A percentile compares a stretch with the other conserved stretches of the same genome.
phyloP scores from a whole-genome alignment of 116 monocot genomes.

The Cymodocea nodosa region DNA sequence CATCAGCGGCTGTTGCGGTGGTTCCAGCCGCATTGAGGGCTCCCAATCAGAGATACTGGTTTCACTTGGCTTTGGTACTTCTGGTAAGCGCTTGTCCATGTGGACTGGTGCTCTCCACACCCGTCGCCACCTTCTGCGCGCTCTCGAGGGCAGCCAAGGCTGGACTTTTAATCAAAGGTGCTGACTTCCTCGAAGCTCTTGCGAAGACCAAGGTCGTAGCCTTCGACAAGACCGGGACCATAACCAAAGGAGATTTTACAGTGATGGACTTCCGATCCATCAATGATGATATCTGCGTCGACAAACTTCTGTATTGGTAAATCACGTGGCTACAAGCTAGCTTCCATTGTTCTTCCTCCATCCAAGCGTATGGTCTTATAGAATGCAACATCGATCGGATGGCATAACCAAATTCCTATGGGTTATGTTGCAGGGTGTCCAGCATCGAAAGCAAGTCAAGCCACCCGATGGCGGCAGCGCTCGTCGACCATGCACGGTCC shows the following conservation, averaged over 20 bases:
- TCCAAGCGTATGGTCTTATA: too few relatives aligned
- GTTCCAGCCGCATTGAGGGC: conserved; percentile 36
- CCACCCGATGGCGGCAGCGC: conserved; percentile 90
- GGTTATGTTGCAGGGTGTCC: conserved; percentile 50
- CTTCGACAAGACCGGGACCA: conserved; percentile 97
- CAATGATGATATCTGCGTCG: conserved; percentile 12
- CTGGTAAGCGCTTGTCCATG: conserved; percentile 96
- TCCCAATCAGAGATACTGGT: conserved; percentile 45
- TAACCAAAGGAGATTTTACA: conserved; percentile 82
- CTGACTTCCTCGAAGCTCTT: conserved; percentile 73
- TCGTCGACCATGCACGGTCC: conserved; percentile 55
- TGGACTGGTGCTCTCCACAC: conserved; percentile 88
- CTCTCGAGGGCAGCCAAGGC: conserved; percentile 54
- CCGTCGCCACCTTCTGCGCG: conserved; percentile 87
- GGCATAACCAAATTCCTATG: neutral
- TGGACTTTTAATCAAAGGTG: conserved; percentile 88
- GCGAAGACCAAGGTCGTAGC: conserved; percentile 64
- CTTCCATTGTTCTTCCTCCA: too few relatives aligned
- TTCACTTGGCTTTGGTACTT: conserved; percentile 71
- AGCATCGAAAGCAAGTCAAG: conserved; percentile 93
- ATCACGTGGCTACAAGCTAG: neutral
- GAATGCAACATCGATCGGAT: too few relatives aligned
- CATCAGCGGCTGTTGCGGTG: conserved; percentile 49
- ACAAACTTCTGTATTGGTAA: conserved; percentile 76
- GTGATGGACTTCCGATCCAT: conserved; percentile 41